Evolutionary conservation across 2,329 filamentous ascomycete species (phyloP).

Genomic region (Bipolaris zeicola): DNA sequence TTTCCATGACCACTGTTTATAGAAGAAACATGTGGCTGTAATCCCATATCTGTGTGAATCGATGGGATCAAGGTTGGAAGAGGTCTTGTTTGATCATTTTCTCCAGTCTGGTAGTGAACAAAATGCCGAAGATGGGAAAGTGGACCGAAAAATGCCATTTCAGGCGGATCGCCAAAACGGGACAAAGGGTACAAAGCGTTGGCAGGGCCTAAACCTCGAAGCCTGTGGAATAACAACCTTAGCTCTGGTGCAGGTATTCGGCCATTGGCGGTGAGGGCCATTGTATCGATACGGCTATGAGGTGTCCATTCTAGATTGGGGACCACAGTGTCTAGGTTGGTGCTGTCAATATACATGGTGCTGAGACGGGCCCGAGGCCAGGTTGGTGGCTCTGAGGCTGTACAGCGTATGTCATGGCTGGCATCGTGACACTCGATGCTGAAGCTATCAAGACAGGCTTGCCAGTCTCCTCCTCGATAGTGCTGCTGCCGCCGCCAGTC

Average conservation of each 20-base stretch:
- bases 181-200: not conserved
- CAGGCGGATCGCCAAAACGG: not conserved
- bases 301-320: slow-evolving; percentile 27
- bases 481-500: slow-evolving; percentile 19
- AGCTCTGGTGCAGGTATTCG: slow-evolving; percentile 24
- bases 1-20: not conserved
- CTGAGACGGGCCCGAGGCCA: slow-evolving; percentile 25
- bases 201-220: not conserved
- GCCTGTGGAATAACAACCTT: slow-evolving; percentile 17
- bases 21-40: not conserved
- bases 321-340: slow-evolving; percentile 15
- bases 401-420: slow-evolving; percentile 26
- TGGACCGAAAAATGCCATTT: not conserved
- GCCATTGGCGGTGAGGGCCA: slow-evolving; percentile 23
- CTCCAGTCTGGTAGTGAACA: not conserved
- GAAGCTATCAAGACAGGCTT: slow-evolving; percentile 23
- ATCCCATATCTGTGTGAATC: not conserved
- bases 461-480: slow-evolving; percentile 16
- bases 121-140: not conserved
- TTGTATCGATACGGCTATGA: slow-evolving; percentile 22
- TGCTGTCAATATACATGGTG: not conserved
- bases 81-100: not conserved
- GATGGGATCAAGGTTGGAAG: not conserved
- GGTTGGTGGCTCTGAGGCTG: slow-evolving; percentile 21
- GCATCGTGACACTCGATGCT: slow-evolving; percentile 26